Evolutionary conservation across 306 rosid genomes (phyloP), one percentile per base, ranked within the genome.

Genomic region (Gynostemma pentaphyllum): DNA sequence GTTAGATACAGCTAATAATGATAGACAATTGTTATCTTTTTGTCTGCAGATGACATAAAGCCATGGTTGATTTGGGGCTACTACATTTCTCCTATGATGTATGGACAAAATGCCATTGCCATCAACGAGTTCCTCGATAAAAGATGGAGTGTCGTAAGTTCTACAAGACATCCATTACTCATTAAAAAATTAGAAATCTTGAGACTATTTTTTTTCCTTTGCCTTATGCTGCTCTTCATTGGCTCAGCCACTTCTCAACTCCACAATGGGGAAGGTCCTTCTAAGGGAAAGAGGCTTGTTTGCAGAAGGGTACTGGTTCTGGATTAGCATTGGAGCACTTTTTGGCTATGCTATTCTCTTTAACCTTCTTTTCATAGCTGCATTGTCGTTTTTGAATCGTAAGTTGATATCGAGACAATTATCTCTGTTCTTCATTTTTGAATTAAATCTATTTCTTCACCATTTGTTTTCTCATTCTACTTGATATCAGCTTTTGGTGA

Each of bases 251-350:
- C 30, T 52, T 52, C 59, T 52, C 37, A 52, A 52, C 59, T 27
- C 59, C 37, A 80, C 91, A 9, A 82, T 84, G 37, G 95, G 95
- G 47, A 82, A 72, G 75, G 80, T 71, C 72, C 86, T 87, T 65
- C 88, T 87, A n/a, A 76, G 21, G 78, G 72, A 72, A 64, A 87
- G 88, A 77, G 91, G 84, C 53, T 68, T 83, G 72, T 85, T 67
- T 50, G 67, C 80, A 8, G 87, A 83, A 37, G 89, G 82, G 19
- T 72, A 81, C 54, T 85, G 95, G 95, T 90, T 73, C 54, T 85
- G 96, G 97, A 78, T 90, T 57, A 76, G 75, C 70, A 19, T 90
- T 34, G 97, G 80, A 51, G 96, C 95, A 62, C 82, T 87, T 62
- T 34, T 75, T 45, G 97, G 85, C 6, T 90, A 78, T 81, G 78